Evolutionary conservation across 352 stramenopile genomes (phyloP), one percentile per base, ranked within the genome.

Genomic region (Phytopythium vexans): DNA sequence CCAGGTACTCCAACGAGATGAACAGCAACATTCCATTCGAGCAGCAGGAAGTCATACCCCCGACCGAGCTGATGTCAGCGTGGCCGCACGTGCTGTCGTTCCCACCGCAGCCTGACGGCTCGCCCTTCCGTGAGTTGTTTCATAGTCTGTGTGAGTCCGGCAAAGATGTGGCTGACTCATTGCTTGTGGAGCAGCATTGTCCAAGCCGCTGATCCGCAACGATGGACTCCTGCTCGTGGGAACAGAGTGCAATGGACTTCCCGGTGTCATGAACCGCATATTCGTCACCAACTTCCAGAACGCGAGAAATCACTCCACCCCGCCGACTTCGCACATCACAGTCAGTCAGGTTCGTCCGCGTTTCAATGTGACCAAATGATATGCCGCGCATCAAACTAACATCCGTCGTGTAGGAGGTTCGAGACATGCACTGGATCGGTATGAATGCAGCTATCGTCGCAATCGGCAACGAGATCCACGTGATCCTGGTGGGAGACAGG

Each of bases 161-260:
- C 61, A 54, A 56, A 34, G n/a, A 31, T 51, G 16, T 56, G 45
- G 16, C 35, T 27, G 21, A 27, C 21, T 27, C 21, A 27, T 27
- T 27, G 21, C 21, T 42, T 59, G 1, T 32, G 8, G n/a, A 58
- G 6, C 54, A 94, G 84, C 72, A 8, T 49, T 94, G 32, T 89
- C 74, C 4, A 94, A 94, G 51, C 84, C 81, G 3, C 75, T 91
- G 44, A 11, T 90, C 36, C 82, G 84, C 12, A 74, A 91, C 41
- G 84, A 94, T 35, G 84, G 84, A 6, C 39, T 87, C 32, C 46
- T 92, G 27, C 51, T 94, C 4, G 82, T 92, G 4, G 84, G 84
- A 31, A 90, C 79, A 0, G 82, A 92, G 57, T 65, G 33, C 11
- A 41, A 36, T 14, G 9, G 3, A 42, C 41, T 33, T 39, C 8